Base-by-base conservation (phyloP, 2,329 filamentous ascomycete genomes). In the Botryotinia calthae region DNA sequence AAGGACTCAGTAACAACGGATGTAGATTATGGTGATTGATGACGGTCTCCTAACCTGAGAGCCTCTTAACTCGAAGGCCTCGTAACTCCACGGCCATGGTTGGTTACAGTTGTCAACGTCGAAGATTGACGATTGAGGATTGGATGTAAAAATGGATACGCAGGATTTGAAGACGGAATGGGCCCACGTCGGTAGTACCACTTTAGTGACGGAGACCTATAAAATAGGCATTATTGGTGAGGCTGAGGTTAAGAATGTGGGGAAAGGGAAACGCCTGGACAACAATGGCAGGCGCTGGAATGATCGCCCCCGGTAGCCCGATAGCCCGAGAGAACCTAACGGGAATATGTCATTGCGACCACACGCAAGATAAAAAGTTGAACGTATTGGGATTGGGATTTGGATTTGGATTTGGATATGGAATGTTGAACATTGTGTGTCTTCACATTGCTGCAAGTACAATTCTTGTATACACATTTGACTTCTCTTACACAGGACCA, bases 171-270 rank as follows among this genome's bases (percentile, higher is more conserved):
- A 31, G 51, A 40, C 42, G 12, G 25, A 37, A 44, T 59, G 20
- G 66, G 54, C n/a, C 18, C 22, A 18, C 59, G n/a, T 42, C 37
- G n/a, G 31, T 61, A 46, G 37, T 42, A 56, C n/a, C 12, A 25
- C 28, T 12, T 62, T 40, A 54, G 51, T 12, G 34, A 31, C 54
- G 40, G n/a, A 54, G 37, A 18, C 51, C 51, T 69, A 34, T 46
- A 46, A 59, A 42, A 56, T 69, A 34, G 40, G 40, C 54, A 25
- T 44, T 46, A 18, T 42, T 58, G 46, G 66, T 34, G 67, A 70
- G 67, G 67, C 67, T 70, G 67, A 66, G 34, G 14, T 22, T 2
- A 12, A 34, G n/a, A 56, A 42, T 67, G 65, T 67, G 65, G 65
- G 65, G 65, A 67, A 42, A 42, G 34, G 34, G 22, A 67, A 56